A percentile compares a stretch with the other conserved stretches of the same genome.
These are phyloP conservation scores for Meira nashicola DNA, from an alignment of 1,284 basidiomycete species.

Conservation along the genomic window DNA sequence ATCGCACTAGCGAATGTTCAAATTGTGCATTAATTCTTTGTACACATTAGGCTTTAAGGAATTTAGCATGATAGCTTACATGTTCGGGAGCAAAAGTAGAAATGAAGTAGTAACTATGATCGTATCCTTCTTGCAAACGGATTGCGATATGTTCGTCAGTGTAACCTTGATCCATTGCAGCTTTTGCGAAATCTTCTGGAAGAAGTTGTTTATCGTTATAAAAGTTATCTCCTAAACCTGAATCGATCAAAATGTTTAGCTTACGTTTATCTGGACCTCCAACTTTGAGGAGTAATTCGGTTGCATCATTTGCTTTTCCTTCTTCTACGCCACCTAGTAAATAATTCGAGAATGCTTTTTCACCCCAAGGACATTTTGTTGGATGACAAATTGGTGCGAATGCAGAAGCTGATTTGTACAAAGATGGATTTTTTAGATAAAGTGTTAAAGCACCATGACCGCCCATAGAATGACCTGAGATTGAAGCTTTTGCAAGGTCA, in stretches of 20 bases:
- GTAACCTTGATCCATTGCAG: constrained; percentile 68
- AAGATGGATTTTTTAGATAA: constrained; percentile 65
- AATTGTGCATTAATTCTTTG: not conserved
- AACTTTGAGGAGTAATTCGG: constrained; percentile 68
- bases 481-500: constrained; percentile 30
- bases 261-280: constrained; percentile 56
- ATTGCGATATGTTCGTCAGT: constrained; percentile 73
- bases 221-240: constrained; percentile 76
- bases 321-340: constrained; percentile 67
- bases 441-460: constrained; percentile 90
- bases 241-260: constrained; percentile 39
- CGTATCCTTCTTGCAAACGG: constrained; percentile 79
- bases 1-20: too few relatives aligned
- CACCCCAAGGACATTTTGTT: constrained; percentile 79
- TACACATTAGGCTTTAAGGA: constrained; percentile 19
- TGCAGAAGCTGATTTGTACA: constrained; percentile 83
- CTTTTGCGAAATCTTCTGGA: constrained; percentile 79
- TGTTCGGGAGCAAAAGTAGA: constrained; percentile 62
- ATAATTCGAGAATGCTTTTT: constrained; percentile 88
- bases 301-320: constrained; percentile 77
- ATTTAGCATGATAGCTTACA: constrained; percentile 46
- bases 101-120: constrained; percentile 66
- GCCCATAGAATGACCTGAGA: constrained; percentile 67
- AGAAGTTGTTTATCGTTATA: constrained; percentile 77
- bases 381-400: constrained; percentile 92